Percentiles rank a stretch among this genome's conserved stretches.
Evolutionary conservation across 225 moss, liverwort and hornwort species (phyloP).

Genomic region (Climacium dendroides): DNA sequence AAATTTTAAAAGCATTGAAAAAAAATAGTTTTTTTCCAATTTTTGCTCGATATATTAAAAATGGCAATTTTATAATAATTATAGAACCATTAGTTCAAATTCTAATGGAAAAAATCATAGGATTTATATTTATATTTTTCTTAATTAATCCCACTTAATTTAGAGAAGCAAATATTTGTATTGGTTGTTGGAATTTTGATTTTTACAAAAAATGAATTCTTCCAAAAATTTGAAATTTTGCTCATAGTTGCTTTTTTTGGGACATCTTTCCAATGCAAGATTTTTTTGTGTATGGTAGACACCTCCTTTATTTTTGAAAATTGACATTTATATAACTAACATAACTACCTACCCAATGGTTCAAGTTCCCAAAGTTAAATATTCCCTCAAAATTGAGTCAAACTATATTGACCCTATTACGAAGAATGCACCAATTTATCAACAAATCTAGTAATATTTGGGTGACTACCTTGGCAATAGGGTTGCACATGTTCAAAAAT

Average conservation of each 20-base stretch:
- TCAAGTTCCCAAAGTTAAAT: neutral
- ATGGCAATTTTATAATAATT: neutral
- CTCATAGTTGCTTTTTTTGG: neutral
- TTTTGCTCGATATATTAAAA: neutral
- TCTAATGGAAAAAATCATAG: neutral
- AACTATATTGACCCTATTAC: neutral
- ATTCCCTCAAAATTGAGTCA: neutral
- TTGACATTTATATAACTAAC: neutral
- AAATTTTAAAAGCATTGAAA: no score
- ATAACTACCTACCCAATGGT: neutral
- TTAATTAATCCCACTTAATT: neutral
- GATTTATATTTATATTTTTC: no score
- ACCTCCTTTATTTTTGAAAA: neutral
- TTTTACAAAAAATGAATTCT: neutral
- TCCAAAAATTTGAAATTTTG: neutral
- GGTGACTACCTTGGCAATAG: neutral
- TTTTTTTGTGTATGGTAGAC: neutral
- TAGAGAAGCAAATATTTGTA: neutral
- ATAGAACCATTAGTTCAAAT: neutral
- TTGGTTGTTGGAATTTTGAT: rapidly evolving
- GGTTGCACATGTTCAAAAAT: neutral
- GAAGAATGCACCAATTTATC: neutral
- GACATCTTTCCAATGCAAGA: neutral
- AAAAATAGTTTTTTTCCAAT: no score
- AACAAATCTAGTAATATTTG: neutral